Evolutionary conservation across 768 basidiomycete genomes (phyloP).

Genomic region (Cystobasidiopsis lactophilus): DNA sequence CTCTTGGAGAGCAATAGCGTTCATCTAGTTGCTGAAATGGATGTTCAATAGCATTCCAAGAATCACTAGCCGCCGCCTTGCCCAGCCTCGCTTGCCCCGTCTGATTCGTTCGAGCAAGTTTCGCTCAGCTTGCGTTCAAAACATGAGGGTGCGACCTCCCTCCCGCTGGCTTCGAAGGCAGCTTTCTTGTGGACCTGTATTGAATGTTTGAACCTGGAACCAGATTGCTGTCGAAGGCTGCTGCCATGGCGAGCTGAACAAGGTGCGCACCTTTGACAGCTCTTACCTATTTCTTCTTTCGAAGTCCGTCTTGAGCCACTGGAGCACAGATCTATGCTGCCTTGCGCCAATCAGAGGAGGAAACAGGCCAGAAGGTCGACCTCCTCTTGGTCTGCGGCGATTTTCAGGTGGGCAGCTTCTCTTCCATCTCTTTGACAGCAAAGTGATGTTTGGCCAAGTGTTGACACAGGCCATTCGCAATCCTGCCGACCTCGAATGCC

Average conservation of each 20-base stretch:
- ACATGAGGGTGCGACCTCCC: too few species aligned
- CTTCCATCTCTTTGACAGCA: background rate
- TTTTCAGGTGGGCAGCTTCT: slow-evolving; percentile 32
- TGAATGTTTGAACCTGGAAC: too few species aligned
- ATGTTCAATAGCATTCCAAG: too few species aligned
- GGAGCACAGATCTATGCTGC: slow-evolving; percentile 46
- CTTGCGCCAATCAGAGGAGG: slow-evolving; percentile 39
- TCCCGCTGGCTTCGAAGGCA: too few species aligned
- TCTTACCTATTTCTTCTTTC: background rate
- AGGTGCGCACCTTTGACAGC: slow-evolving; percentile 1
- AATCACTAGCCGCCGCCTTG: too few species aligned
- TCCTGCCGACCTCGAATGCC: slow-evolving; percentile 55
- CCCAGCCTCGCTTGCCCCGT: too few species aligned
- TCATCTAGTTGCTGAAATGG: too few species aligned
- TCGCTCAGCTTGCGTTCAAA: too few species aligned
- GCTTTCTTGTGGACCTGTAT: too few species aligned
- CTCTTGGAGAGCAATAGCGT: too few species aligned
- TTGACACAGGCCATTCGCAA: slow-evolving; percentile 56
- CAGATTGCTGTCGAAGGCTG: slow-evolving; percentile 83
- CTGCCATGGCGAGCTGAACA: slow-evolving; percentile 77
- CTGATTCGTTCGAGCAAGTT: too few species aligned
- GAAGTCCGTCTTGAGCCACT: background rate
- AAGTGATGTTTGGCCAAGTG: background rate
- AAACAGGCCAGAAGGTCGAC: slow-evolving; percentile 48
- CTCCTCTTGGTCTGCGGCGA: slow-evolving; percentile 84